Evolutionary conservation across 2,329 filamentous ascomycete genomes (phyloP), one percentile per base, ranked within the genome.

Genomic region (Phialemoniopsis sp.): DNA sequence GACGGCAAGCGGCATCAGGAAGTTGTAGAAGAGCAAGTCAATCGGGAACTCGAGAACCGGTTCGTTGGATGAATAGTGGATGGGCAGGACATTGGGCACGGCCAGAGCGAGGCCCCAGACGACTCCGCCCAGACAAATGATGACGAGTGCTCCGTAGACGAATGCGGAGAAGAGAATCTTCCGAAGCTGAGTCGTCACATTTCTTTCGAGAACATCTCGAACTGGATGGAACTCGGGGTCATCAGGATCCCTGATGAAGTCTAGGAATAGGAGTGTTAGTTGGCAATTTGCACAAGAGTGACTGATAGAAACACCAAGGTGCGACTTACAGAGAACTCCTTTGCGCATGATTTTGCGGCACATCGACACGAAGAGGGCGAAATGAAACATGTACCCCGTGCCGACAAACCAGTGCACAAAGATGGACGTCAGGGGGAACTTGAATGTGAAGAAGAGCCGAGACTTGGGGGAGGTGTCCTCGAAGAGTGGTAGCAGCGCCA

Each of bases 381-480:
- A 98, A 59, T 98, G 93, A 66, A 98, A 98, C 94, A 98, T 98
- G 63, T 98, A 98, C 46, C 90, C 95, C 4, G 93, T 98, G 36
- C 93, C 93, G 41, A 96, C 85, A 56, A 98, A 98, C 93, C 93
- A 98, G 60, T 98, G 93, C 38, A 97, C 86, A 59, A 98, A 98
- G 13, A 94, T 80, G 13, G 91, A 95, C 1, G 89, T 96, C 49
- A 91, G 76, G 0, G 93, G 93, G 44, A 85, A 89, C 44, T 80
- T 73, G 39, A 79, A 68, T 3, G 88, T 88, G 54, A 95, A 98
- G 4, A 80, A 68, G 37, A 95, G 67, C 16, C 93, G 80, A 8
- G 87, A 89, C 46, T 76, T 75, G 37, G 96, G 63, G 1, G 86
- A 90, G 1, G 89, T 84, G 45, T 82, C 73, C 47, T 89, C 85